A percentile compares a stretch with the other conserved stretches of the same genome.
Conservation (phyloP, 768 basidiomycete species). For the Dentipellis sp. region DNA sequence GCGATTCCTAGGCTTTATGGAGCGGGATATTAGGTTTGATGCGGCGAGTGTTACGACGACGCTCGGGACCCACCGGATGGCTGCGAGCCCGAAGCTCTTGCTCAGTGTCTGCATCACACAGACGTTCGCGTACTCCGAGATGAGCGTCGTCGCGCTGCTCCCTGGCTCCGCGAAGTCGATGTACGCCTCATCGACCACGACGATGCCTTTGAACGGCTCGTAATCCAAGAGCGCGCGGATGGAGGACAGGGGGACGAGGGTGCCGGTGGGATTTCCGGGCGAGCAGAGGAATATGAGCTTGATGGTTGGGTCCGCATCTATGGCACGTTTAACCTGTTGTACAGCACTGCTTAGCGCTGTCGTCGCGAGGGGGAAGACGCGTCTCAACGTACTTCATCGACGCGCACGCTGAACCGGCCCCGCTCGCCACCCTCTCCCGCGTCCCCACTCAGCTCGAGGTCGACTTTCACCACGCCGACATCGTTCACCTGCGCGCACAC, state of each 20-base stretch:
- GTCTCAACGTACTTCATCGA: constrained; percentile 53
- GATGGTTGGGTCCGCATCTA: constrained; percentile 65
- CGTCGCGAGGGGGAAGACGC: background rate
- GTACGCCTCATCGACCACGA: constrained; percentile 95
- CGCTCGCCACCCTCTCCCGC: constrained; percentile 65
- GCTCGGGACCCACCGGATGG: constrained; percentile 64
- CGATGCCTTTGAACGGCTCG: constrained; percentile 78
- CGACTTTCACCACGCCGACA: constrained; percentile 68
- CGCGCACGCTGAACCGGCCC: constrained; percentile 64
- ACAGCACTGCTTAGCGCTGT: background rate
- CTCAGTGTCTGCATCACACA: constrained; percentile 96
- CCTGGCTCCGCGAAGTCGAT: constrained; percentile 76
- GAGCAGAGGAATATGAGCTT: constrained; percentile 94
- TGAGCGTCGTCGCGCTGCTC: constrained; percentile 57
- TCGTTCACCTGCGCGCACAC: constrained; percentile 97
- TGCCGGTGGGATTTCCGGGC: constrained; percentile 95
- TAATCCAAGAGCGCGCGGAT: constrained; percentile 69
- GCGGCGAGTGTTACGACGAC: background rate
- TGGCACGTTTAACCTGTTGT: constrained; percentile 55
- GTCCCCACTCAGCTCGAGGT: constrained; percentile 48
- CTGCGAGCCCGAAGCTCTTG: constrained; percentile 94
- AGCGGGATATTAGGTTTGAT: background rate
- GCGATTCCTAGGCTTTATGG: constrained; percentile 76
- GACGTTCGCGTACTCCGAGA: constrained; percentile 78
- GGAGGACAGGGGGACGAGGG: constrained; percentile 62